These are phyloP conservation scores for Zymoseptoria tritici DNA, from an alignment of 2,329 filamentous ascomycete genomes.

Conservation along the genomic window DNA sequence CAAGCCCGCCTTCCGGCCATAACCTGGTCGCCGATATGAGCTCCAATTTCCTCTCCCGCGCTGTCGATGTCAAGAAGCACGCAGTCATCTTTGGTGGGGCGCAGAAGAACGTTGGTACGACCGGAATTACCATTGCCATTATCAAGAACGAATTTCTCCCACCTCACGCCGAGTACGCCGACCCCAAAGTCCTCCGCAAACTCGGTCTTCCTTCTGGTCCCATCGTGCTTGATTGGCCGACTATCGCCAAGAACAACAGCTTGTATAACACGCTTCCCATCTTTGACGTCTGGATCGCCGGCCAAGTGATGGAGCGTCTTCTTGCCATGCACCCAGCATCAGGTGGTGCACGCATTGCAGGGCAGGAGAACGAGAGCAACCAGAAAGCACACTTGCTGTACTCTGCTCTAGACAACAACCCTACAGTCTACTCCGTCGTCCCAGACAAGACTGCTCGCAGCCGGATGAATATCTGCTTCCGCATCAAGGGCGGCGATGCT, in stretches of 20 bases:
- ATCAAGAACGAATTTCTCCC: constrained; percentile 74
- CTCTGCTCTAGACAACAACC: constrained; percentile 62
- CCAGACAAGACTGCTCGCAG: constrained; percentile 69
- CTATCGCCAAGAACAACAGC: constrained; percentile 84
- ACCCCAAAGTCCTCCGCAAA: constrained; percentile 61
- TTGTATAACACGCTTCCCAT: constrained; percentile 95
- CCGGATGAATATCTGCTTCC: constrained; percentile 86
- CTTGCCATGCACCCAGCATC: constrained; percentile 47
- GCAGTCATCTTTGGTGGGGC: constrained; percentile 82
- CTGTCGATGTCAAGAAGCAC: constrained; percentile 70
- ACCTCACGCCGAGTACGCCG: constrained; percentile 57
- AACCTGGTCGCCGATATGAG: constrained; percentile 89
- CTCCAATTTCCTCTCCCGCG: constrained; percentile 82
- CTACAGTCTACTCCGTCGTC: constrained; percentile 68
- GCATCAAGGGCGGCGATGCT: constrained; percentile 16
- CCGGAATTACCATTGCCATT: constrained; percentile 80
- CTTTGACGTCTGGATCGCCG: constrained; percentile 86
- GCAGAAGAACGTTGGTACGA: constrained; percentile 86
- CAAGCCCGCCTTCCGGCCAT: constrained; percentile 57
- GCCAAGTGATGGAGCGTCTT: constrained; percentile 76
- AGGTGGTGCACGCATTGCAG: constrained; percentile 57
- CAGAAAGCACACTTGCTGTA: constrained; percentile 76
- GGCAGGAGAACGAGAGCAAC: constrained; percentile 66
- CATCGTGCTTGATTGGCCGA: constrained; percentile 73
- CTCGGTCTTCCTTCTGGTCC: constrained; percentile 73